Conservation (phyloP, 2,329 filamentous ascomycete species). For the Chalaropsis ovoidea region DNA sequence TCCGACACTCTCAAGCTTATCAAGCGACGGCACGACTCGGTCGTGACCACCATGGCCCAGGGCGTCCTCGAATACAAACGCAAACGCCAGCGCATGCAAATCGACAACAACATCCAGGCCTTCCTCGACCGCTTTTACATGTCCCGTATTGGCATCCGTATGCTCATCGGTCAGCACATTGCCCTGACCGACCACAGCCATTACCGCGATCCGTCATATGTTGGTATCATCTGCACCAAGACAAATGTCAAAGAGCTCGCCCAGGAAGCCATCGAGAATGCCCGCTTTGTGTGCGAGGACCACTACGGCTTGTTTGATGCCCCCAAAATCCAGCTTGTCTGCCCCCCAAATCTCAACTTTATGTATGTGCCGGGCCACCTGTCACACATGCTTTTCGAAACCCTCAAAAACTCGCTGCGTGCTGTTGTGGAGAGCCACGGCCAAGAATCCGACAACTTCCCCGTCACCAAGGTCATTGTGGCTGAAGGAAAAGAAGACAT, state of each 20-base stretch:
- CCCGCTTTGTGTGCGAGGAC: constrained; percentile 97
- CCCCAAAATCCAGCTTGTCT: constrained; percentile 91
- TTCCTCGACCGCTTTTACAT: constrained; percentile 99
- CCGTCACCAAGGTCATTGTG: constrained; percentile 92
- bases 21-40: constrained; percentile 90
- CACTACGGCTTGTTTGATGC: constrained; percentile 97
- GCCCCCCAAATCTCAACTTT: constrained; percentile 87
- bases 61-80: constrained; percentile 98
- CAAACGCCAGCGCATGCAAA: constrained; percentile 91
- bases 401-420: constrained; percentile 92
- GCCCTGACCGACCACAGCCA: constrained; percentile 89
- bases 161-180: constrained; percentile 98
- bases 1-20: constrained; percentile 82
- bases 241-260: constrained; percentile 93
- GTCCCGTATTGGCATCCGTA: constrained; percentile 96
- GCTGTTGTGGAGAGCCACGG: constrained; percentile 94
- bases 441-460: constrained; percentile 90
- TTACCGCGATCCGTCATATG: constrained; percentile 81
- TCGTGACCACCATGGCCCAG: constrained; percentile 96
- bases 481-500: constrained; percentile 98
- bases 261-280: constrained; percentile 95
- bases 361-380: constrained; percentile 99
- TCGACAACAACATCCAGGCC: constrained; percentile 91
- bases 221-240: constrained; percentile 98
- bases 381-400: constrained; percentile 99